Evolutionary conservation across 176 grass and related monocot species (phyloP), one percentile per base, ranked within the genome.

Genomic region (Musa itinerans): DNA sequence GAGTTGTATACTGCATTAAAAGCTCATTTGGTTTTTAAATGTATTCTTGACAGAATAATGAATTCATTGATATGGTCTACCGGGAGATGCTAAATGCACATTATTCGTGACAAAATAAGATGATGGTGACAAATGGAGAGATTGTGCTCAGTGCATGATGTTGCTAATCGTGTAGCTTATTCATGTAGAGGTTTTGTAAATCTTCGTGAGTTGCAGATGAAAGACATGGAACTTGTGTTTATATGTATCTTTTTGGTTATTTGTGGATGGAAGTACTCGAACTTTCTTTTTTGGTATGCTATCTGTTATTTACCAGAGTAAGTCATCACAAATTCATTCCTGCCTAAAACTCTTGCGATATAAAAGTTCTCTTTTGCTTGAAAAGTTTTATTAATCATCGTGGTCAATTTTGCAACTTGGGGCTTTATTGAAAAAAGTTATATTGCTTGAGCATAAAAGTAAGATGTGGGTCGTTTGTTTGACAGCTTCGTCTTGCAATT

Each of bases 41-140:
- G 23, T 52, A 14, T 77, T 63, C 8, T 15, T 66, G 43, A 23
- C 75, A 77, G 75, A 77, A 77, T 52, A 52, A 77, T 65, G 59
- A 77, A 52, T 77, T 77, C 61, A 51, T 77, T 25, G 61, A 77
- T 59, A 53, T 77, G 29, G 59, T 77, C 9, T 77, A 77, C 2
- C 75, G 48, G 48, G 75, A 77, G 75, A 65, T 77, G 48, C 61
- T 77, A 61, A 77, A 53, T 77, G 34, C 75, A 17, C 43, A 65
- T 65, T 52, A 50, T 65, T 65, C 59, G n/a, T 77, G 75, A 77
- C 34, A 62, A 29, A 29, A 68, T 34, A 68, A 16, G 4, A 43
- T 0, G 12, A 2, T 43, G 74, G 55, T 20, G 13, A 59, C 25
- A 34, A 9, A 12, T 50, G 7, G 22, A 7, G 22, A 7, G 10